Evolutionary conservation across 139 green algal genomes (phyloP).

Genomic region (Chlorella ohadii): DNA sequence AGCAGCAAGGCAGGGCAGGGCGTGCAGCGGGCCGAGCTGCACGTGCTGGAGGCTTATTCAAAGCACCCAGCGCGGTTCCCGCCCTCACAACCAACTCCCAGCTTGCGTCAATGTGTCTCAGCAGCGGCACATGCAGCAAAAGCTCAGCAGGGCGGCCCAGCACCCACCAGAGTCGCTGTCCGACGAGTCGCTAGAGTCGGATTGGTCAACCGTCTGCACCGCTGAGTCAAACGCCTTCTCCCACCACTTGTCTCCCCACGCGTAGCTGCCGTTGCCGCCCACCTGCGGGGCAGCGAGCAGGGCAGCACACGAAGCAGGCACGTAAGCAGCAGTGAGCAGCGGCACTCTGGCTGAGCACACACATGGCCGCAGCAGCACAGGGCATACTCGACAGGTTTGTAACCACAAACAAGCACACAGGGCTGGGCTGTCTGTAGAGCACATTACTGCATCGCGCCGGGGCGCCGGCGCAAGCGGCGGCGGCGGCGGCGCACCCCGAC

Average conservation of each 20-base stretch:
- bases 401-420: neutral
- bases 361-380: too few relatives aligned
- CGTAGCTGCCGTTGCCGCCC: conserved; percentile 58
- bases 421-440: too few relatives aligned
- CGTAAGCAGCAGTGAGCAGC: too few relatives aligned
- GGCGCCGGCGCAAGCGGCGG: neutral
- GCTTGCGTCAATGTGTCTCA: too few relatives aligned
- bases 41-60: too few relatives aligned
- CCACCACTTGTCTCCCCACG: conserved; percentile 83
- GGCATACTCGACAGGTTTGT: too few relatives aligned
- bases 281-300: conserved; percentile 54
- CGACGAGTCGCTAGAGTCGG: conserved; percentile 28
- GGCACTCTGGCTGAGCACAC: too few relatives aligned
- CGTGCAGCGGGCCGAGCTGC: neutral
- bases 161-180: conserved; percentile 15
- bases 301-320: neutral
- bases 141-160: neutral
- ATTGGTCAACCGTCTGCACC: conserved; percentile 44
- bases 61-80: too few relatives aligned
- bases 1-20: neutral
- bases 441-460: too few relatives aligned
- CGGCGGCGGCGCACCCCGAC: conserved; percentile 64
- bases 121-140: neutral
- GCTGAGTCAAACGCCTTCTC: conserved; percentile 79
- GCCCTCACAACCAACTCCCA: too few relatives aligned